phyloP scores from a whole-genome alignment of 2,329 filamentous ascomycete species.

The Epichloe amarillans region DNA sequence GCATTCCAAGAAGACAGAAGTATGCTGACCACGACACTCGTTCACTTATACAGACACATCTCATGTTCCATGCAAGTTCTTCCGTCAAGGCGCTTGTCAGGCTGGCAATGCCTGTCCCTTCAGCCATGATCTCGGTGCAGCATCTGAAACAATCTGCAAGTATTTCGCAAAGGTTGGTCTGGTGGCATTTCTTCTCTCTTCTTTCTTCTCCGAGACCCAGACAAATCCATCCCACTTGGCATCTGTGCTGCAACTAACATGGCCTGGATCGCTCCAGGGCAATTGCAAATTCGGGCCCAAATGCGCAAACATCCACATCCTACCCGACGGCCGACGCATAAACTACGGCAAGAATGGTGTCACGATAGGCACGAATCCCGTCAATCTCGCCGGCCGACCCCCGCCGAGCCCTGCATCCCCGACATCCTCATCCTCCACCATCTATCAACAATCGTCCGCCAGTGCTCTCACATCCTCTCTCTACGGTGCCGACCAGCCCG shows the following conservation, averaged over 20 bases:
- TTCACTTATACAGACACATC: slow-evolving; percentile 56
- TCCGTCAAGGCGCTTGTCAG: slow-evolving; percentile 88
- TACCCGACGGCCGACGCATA: slow-evolving; percentile 84
- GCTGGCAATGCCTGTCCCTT: slow-evolving; percentile 94
- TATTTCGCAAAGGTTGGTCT: slow-evolving; percentile 86
- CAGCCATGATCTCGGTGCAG: slow-evolving; percentile 77
- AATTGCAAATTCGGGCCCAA: slow-evolving; percentile 99
- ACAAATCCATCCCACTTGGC: too few species aligned
- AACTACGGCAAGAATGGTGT: slow-evolving; percentile 63
- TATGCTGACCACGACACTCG: background rate
- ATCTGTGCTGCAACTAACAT: background rate
- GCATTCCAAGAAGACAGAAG: background rate
- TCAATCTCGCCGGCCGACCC: slow-evolving; percentile 54
- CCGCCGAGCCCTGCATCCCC: slow-evolving; percentile 29
- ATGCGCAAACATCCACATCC: slow-evolving; percentile 90
- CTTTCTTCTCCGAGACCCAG: background rate
- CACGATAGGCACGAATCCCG: slow-evolving; percentile 44
- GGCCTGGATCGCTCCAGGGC: slow-evolving; percentile 40
- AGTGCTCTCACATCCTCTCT: slow-evolving; percentile 51
- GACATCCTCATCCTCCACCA: slow-evolving; percentile 21
- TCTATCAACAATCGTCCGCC: slow-evolving; percentile 45
- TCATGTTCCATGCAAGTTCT: slow-evolving; percentile 99
- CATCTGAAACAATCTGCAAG: slow-evolving; percentile 87
- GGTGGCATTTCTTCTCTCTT: background rate
- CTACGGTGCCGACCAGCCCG: slow-evolving; percentile 30